A percentile compares a stretch with the other conserved stretches of the same genome.
phyloP scores from a whole-genome alignment of 352 stramenopile genomes.

The Phytopythium sindhum region DNA sequence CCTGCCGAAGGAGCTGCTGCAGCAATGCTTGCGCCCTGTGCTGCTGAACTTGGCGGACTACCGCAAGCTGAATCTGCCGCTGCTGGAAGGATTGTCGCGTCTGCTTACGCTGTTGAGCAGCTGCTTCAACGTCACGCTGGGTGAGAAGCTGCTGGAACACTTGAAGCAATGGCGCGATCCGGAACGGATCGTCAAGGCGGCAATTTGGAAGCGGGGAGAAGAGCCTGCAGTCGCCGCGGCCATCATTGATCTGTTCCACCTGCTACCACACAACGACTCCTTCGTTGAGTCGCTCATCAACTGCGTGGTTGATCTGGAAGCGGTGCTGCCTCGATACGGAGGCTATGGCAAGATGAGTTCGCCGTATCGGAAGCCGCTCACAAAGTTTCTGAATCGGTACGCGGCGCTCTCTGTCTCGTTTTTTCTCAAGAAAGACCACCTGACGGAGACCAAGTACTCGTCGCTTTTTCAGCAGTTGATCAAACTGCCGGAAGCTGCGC shows the following conservation, averaged over 20 bases:
- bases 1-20: slow-evolving; percentile 94
- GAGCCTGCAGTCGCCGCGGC: slow-evolving; percentile 93
- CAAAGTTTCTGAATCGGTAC: slow-evolving; percentile 93
- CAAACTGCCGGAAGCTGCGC: slow-evolving; percentile 84
- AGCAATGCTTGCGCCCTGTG: slow-evolving; percentile 95
- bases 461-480: slow-evolving; percentile 94
- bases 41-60: slow-evolving; percentile 96
- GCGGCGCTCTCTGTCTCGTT: slow-evolving; percentile 76
- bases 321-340: slow-evolving; percentile 89
- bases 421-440: slow-evolving; percentile 85
- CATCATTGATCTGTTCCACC: slow-evolving; percentile 95
- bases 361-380: slow-evolving; percentile 91
- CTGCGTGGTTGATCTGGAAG: slow-evolving; percentile 93
- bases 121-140: slow-evolving; percentile 98
- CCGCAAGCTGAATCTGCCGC: slow-evolving; percentile 94
- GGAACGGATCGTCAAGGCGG: slow-evolving; percentile 87
- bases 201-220: slow-evolving; percentile 93
- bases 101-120: slow-evolving; percentile 93
- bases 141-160: slow-evolving; percentile 97
- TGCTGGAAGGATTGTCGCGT: slow-evolving; percentile 92
- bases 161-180: slow-evolving; percentile 93
- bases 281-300: slow-evolving; percentile 96
- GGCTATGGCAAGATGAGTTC: slow-evolving; percentile 88
- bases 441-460: slow-evolving; percentile 87
- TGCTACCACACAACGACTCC: slow-evolving; percentile 92